phyloP scores from a whole-genome alignment of 2,329 filamentous ascomycete genomes.

The Cephalotrichum gorgonifer region DNA sequence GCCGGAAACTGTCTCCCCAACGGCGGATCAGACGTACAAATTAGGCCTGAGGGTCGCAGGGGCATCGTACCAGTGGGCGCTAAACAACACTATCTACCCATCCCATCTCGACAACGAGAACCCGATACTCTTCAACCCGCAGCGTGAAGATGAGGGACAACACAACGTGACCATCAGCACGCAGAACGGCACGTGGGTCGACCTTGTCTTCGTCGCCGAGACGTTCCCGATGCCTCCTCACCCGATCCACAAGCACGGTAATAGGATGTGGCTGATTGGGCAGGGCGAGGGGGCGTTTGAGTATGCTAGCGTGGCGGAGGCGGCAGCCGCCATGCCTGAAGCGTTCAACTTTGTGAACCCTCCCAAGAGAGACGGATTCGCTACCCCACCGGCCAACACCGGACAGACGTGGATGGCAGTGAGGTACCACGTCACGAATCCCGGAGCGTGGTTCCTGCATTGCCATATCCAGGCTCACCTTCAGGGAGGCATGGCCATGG shows the following conservation, averaged over 20 bases:
- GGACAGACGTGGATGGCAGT: conserved; percentile 34
- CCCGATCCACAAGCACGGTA: conserved; percentile 55
- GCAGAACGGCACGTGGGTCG: conserved; percentile 38
- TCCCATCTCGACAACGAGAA: conserved; percentile 20
- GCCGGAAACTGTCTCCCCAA: conserved; percentile 25
- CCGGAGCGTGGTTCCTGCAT: conserved; percentile 43
- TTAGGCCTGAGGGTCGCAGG: conserved; percentile 28
- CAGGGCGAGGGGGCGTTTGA: conserved; percentile 36
- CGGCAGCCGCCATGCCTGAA: conserved; percentile 30
- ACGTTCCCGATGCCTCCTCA: conserved; percentile 37
- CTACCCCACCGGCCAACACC: conserved; percentile 5
- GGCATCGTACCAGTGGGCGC: conserved; percentile 39
- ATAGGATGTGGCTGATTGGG: conserved; percentile 48
- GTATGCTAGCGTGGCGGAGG: conserved; percentile 43
- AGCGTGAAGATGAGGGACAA: conserved; percentile 13
- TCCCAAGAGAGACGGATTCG: conserved; percentile 35
- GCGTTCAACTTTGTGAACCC: conserved; percentile 48
- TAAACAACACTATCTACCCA: conserved; percentile 35
- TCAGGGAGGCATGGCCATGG: conserved; percentile 42
- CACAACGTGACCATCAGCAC: conserved; percentile 38
- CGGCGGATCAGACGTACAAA: conserved; percentile 34
- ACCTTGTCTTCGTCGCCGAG: conserved; percentile 37
- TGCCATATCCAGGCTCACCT: conserved; percentile 46
- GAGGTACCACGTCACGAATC: conserved; percentile 41
- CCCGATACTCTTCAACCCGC: conserved; percentile 35